Base-by-base conservation (phyloP, 768 basidiomycete genomes). In the Hydnum rufescens region DNA sequence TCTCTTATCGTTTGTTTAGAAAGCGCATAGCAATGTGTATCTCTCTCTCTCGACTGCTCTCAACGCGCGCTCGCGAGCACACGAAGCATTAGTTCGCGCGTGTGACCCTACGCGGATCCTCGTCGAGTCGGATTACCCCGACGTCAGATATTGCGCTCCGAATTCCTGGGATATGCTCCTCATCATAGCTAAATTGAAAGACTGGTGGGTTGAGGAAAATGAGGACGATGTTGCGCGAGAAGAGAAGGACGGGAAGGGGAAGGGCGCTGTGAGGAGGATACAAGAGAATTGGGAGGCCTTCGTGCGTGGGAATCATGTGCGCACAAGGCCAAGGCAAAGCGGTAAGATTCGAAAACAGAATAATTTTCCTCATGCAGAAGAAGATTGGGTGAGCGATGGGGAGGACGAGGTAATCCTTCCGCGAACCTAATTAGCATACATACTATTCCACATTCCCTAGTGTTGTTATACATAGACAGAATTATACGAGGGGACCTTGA, bases 41-140 rank as follows among this genome's bases (percentile, higher is more conserved):
- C 70, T 93, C 52, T 96, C 92, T 0, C 69, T 93, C 6, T 95
- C 92, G 1, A 85, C 81, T 0, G 77, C 74, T 53, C 85, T 93
- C 59, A 93, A 93, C 55, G 68, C 74, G 22, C 77, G 82, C 36
- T 81, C 82, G 4, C 65, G 71, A 3, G 74, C 74, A 36, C 74
- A 83, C 55, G 67, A 69, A 34, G 66, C 71, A 2, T 71, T 96
- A 19, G 80, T 93, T 49, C 65, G 71, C 42, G 68, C 71, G 0
- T 82, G 80, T 57, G 67, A 76, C 48, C 66, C 76, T 2, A 63
- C 74, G 55, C 76, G 87, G 23, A 71, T 97, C 26, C 72, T 97
- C 49, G 78, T 77, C 29, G 93, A 99, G 64, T 87, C 83, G 2
- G 93, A 96, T 64, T 82, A 73, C 59, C 72, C 87, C 61, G 66